Evolutionary conservation across 495 filamentous ascomycete genomes (phyloP).

Genomic region (Melanomma pulvis-pyrius): DNA sequence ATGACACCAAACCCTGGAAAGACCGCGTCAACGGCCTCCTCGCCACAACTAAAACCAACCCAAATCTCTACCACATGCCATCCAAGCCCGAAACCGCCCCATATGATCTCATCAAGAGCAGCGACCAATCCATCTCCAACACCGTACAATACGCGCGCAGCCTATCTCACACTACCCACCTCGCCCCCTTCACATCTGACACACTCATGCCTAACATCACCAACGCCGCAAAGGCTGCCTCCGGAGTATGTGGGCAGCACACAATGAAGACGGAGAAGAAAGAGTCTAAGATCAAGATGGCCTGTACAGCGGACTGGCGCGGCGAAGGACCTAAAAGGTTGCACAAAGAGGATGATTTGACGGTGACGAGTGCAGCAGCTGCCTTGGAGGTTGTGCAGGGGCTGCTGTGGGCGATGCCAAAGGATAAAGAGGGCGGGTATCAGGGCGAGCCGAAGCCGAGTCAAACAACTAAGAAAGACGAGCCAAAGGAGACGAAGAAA

Average conservation of each 20-base stretch:
- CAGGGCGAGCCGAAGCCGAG: background rate
- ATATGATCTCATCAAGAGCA: background rate
- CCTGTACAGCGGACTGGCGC: background rate
- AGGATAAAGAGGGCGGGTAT: background rate
- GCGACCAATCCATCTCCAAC: background rate
- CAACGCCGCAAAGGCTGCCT: background rate
- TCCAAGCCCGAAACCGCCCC: background rate
- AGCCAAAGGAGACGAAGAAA: background rate
- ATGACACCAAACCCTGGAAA: background rate
- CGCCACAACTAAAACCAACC: background rate
- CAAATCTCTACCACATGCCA: background rate
- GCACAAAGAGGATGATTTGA: background rate
- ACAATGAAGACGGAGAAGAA: background rate
- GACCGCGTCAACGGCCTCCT: background rate
- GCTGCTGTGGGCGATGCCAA: conserved; percentile 3
- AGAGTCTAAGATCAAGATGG: background rate
- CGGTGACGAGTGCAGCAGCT: background rate
- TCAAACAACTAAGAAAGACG: too few species aligned
- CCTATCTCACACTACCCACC: background rate
- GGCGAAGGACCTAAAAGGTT: background rate
- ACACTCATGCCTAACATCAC: background rate
- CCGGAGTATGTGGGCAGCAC: background rate
- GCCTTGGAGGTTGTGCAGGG: conserved; percentile 20
- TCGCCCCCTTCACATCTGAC: background rate
- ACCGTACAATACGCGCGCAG: background rate